These are phyloP conservation scores for Phalaenopsis hybrid DNA, from an alignment of 116 monocot genomes.

Conservation along the genomic window DNA sequence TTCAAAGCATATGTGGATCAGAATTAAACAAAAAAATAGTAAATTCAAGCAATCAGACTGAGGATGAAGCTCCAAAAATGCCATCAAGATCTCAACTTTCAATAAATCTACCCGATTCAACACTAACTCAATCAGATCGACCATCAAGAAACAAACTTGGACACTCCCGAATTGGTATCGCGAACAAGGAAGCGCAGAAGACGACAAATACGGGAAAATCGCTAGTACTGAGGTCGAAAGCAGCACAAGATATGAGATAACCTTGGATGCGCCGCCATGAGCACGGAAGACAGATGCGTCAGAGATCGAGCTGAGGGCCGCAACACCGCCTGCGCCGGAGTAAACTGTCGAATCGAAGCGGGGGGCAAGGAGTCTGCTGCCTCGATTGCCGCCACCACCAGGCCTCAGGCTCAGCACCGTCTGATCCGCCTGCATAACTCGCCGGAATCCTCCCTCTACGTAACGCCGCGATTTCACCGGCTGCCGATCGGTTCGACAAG, in stretches of 20 bases:
- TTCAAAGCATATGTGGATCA: background rate
- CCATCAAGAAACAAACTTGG: background rate
- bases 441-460: slow-evolving; percentile 10
- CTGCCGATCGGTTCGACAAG: slow-evolving; percentile 3
- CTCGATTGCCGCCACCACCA: slow-evolving; percentile 25
- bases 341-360: slow-evolving; percentile 16
- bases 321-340: background rate
- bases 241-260: slow-evolving; percentile 2
- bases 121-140: background rate
- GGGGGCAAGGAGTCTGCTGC: slow-evolving; percentile 12
- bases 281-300: slow-evolving; percentile 13
- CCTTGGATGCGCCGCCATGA: slow-evolving; percentile 16
- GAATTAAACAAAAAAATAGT: background rate
- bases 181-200: background rate
- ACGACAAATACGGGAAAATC: background rate
- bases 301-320: slow-evolving; percentile 8
- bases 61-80: background rate
- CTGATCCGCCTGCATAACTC: slow-evolving; percentile 31
- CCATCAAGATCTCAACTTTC: background rate
- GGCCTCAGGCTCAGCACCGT: slow-evolving; percentile 27
- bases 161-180: background rate
- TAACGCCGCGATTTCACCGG: slow-evolving; percentile 6
- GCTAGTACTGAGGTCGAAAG: background rate
- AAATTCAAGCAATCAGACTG: background rate
- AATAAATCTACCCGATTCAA: background rate